phyloP scores from a whole-genome alignment of 2,329 filamentous ascomycete genomes.

The Magnaporthiopsis rhizophila region DNA sequence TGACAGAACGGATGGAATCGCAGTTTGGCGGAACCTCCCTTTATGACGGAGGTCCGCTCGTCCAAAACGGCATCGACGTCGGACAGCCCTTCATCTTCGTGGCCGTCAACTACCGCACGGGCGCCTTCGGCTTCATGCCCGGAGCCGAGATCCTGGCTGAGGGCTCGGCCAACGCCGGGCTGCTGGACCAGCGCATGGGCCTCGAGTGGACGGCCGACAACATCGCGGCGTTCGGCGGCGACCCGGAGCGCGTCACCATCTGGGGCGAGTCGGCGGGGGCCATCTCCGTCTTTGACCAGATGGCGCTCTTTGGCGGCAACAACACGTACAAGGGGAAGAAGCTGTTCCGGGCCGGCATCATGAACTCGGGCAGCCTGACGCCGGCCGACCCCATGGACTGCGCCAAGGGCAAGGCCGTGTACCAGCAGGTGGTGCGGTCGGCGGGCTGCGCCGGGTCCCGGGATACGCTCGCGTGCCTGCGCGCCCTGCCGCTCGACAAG shows the following conservation, averaged over 20 bases:
- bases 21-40: constrained; percentile 38
- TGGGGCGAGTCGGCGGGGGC: constrained; percentile 67
- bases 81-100: constrained; percentile 66
- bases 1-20: constrained; percentile 1
- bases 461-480: constrained; percentile 60
- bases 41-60: constrained; percentile 43
- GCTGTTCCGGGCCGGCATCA: constrained; percentile 69
- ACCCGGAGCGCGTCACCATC: constrained; percentile 70
- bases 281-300: constrained; percentile 71
- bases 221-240: constrained; percentile 69
- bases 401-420: constrained; percentile 56
- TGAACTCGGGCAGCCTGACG: constrained; percentile 61
- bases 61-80: constrained; percentile 35
- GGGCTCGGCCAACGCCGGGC: constrained; percentile 61
- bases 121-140: constrained; percentile 65
- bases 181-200: constrained; percentile 64
- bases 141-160: constrained; percentile 61
- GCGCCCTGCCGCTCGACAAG: constrained; percentile 47
- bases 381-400: constrained; percentile 58
- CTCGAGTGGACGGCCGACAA: constrained; percentile 73
- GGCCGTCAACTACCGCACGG: constrained; percentile 69
- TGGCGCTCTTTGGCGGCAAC: constrained; percentile 65
- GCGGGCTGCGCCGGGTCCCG: constrained; percentile 51
- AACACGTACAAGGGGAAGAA: constrained; percentile 66
- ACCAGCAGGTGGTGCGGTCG: constrained; percentile 50